These are phyloP conservation scores for Oryza coarctata DNA, from an alignment of 176 grass and related monocot genomes.

Conservation along the genomic window DNA sequence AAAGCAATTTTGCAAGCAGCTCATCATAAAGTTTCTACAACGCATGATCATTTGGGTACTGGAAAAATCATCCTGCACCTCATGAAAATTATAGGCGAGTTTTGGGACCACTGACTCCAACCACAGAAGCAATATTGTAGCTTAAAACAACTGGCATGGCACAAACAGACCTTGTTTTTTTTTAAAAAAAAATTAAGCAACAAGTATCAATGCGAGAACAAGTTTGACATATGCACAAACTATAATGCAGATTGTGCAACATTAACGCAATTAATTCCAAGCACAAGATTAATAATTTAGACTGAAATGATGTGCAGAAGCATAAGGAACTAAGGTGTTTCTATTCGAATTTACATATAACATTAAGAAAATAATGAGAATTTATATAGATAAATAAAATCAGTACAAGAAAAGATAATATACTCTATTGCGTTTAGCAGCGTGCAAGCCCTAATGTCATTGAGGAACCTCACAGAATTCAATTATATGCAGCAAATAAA, in stretches of 20 bases:
- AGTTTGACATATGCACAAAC: neutral
- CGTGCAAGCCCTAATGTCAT: neutral
- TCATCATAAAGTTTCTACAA: neutral
- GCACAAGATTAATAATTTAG: neutral
- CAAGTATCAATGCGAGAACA: neutral
- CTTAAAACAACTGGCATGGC: neutral
- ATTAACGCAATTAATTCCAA: neutral
- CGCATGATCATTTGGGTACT: neutral
- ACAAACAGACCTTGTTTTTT: neutral
- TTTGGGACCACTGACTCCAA: neutral
- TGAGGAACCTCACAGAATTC: no score
- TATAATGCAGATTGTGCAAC: neutral
- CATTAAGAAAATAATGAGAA: neutral
- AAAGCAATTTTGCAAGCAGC: conserved; percentile 17
- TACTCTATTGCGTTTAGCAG: neutral
- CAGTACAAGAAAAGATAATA: neutral
- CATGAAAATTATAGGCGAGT: neutral
- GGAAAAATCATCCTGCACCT: neutral
- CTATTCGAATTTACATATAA: neutral
- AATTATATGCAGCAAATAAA: no score
- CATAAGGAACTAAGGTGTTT: neutral
- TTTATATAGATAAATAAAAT: neutral
- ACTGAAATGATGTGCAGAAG: neutral
- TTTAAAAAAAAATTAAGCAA: no score
- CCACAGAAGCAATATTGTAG: neutral